Conservation (phyloP, 2,329 filamentous ascomycete species). For the Hortaea werneckii region DNA sequence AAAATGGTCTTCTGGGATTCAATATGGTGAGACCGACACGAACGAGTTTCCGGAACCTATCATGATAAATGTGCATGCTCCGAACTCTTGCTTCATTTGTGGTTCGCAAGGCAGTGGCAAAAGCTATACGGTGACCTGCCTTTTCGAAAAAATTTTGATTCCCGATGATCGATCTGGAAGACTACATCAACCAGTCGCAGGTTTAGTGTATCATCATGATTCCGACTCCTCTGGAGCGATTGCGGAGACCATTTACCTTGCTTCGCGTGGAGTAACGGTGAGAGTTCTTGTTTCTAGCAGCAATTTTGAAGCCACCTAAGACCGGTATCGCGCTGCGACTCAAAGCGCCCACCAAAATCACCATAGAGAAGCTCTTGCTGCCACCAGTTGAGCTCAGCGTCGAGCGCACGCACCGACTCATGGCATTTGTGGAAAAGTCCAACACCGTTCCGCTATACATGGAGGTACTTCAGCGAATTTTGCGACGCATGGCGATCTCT, state of each 20-base stretch:
- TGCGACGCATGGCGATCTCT: slow-evolving; percentile 49
- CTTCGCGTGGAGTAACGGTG: slow-evolving; percentile 38
- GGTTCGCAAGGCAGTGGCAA: slow-evolving; percentile 55
- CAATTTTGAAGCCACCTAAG: too few species aligned
- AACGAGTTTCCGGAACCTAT: too few species aligned
- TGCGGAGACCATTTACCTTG: slow-evolving; percentile 49
- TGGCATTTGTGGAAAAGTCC: slow-evolving; percentile 38
- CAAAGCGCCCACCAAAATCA: too few species aligned
- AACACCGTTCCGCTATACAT: slow-evolving; percentile 44
- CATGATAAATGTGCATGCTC: slow-evolving; percentile 44
- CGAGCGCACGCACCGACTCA: slow-evolving; percentile 44
- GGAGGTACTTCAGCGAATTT: slow-evolving; percentile 44
- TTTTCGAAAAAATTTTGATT: slow-evolving; percentile 51
- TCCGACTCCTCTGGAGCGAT: too few species aligned
- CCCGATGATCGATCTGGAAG: slow-evolving; percentile 23
- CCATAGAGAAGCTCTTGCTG: too few species aligned
- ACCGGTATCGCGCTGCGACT: slow-evolving; percentile 27
- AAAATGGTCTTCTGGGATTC: too few species aligned
- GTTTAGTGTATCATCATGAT: slow-evolving; percentile 28
- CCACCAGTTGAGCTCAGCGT: slow-evolving; percentile 41
- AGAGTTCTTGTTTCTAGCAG: slow-evolving; percentile 43
- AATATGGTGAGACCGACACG: too few species aligned
- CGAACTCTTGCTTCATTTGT: slow-evolving; percentile 52
- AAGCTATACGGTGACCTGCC: slow-evolving; percentile 48
- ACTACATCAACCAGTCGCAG: slow-evolving; percentile 40